Percentiles rank a stretch among this genome's conserved stretches.
Conservation (phyloP, 495 filamentous ascomycete genomes). For the Penicillium dipodomyicola region DNA sequence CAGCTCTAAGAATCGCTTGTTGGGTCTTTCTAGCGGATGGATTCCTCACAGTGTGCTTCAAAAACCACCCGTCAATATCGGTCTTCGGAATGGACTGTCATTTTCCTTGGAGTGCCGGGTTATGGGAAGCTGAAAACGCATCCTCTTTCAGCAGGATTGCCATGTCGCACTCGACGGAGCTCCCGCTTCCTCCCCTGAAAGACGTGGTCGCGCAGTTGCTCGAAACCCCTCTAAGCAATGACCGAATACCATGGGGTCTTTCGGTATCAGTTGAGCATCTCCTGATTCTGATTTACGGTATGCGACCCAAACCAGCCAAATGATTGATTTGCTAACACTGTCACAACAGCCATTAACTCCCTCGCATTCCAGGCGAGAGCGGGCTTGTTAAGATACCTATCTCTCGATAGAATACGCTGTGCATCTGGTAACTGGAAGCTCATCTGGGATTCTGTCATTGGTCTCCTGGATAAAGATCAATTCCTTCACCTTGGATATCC, state of each 20-base stretch:
- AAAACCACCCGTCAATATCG: conserved; percentile 36
- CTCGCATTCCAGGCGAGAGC: conserved; percentile 33
- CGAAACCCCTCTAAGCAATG: conserved; percentile 15
- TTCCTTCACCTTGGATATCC: conserved; percentile 35
- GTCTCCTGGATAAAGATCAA: conserved; percentile 22
- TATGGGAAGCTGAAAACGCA: conserved; percentile 39
- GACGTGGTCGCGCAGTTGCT: conserved; percentile 30
- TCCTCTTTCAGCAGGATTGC: conserved; percentile 30
- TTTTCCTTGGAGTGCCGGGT: conserved; percentile 36
- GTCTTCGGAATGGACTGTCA: conserved; percentile 40
- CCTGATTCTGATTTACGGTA: conserved; percentile 41
- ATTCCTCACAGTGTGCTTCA: conserved; percentile 43
- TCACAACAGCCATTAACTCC: conserved; percentile 30
- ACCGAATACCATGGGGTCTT: conserved; percentile 24
- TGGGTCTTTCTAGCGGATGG: conserved; percentile 41
- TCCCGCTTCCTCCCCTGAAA: conserved; percentile 26
- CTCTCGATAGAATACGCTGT: conserved; percentile 28
- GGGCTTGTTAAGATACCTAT: conserved; percentile 30
- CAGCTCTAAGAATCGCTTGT: conserved; percentile 29
- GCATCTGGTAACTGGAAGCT: conserved; percentile 38
- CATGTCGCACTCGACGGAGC: conserved; percentile 5
- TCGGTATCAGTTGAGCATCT: conserved; percentile 36
- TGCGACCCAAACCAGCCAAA: not conserved
- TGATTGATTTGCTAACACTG: conserved; percentile 4
- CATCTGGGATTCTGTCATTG: conserved; percentile 32